Conservation (phyloP, 2,329 filamentous ascomycete species). For the Penicillium expansum region DNA sequence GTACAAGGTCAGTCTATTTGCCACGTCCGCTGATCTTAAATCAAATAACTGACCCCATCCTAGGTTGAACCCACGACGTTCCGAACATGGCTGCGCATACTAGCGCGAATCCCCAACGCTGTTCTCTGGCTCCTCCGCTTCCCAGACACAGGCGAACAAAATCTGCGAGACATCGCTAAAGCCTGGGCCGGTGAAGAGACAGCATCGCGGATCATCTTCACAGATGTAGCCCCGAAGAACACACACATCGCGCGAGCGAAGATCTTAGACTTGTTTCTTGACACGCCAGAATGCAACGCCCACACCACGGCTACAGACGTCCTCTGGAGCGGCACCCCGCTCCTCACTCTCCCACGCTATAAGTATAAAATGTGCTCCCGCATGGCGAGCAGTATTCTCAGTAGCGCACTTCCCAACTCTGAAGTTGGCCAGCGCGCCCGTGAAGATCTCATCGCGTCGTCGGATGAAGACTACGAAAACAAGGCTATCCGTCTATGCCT, state of each 20-base stretch:
- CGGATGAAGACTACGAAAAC: constrained; percentile 81
- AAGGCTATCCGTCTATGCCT: constrained; percentile 67
- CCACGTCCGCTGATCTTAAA: background rate
- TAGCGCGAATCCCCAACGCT: constrained; percentile 79
- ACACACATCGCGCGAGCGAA: constrained; percentile 89
- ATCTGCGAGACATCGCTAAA: constrained; percentile 75
- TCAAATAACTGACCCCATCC: constrained; percentile 3
- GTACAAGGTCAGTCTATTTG: constrained; percentile 70
- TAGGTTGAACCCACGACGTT: constrained; percentile 97
- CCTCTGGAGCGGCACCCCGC: constrained; percentile 90
- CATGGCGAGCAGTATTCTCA: constrained; percentile 93
- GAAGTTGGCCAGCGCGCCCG: constrained; percentile 66
- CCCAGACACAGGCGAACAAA: constrained; percentile 84
- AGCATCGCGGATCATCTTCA: constrained; percentile 85
- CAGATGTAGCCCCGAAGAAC: constrained; percentile 92
- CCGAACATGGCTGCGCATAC: constrained; percentile 89
- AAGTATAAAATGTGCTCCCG: constrained; percentile 98
- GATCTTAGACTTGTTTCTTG: constrained; percentile 90
- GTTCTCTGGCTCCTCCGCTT: constrained; percentile 96
- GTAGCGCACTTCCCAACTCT: constrained; percentile 76
- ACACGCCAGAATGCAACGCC: constrained; percentile 96
- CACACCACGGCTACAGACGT: constrained; percentile 97
- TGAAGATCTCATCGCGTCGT: constrained; percentile 70
- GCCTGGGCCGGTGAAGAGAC: constrained; percentile 83
- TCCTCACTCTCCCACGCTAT: constrained; percentile 87